Evolutionary conservation across 2,329 filamentous ascomycete genomes (phyloP).

Genomic region (Aspergillus piperis): DNA sequence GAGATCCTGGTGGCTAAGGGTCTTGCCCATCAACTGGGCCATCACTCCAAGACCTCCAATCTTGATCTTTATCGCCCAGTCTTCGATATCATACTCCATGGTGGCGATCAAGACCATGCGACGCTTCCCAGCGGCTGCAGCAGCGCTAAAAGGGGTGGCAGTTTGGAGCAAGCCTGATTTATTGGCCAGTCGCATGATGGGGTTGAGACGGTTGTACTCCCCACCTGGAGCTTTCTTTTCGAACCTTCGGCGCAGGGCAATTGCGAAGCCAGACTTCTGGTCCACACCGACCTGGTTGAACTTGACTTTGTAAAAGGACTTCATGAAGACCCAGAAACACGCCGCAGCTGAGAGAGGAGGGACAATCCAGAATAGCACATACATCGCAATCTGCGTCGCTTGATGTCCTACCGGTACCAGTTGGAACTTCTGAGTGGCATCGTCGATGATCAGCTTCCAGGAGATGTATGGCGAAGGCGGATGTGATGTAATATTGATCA

Average conservation of each 20-base stretch:
- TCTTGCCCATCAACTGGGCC: slow-evolving; percentile 68
- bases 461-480: slow-evolving; percentile 57
- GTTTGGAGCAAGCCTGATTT: slow-evolving; percentile 37
- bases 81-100: slow-evolving; percentile 71
- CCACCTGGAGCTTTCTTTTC: not conserved
- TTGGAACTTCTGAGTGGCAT: slow-evolving; percentile 54
- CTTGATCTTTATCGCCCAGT: slow-evolving; percentile 70
- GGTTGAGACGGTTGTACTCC: slow-evolving; percentile 18
- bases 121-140: slow-evolving; percentile 25
- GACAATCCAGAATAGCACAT: slow-evolving; percentile 54
- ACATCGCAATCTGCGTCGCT: slow-evolving; percentile 56
- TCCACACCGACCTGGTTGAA: slow-evolving; percentile 59
- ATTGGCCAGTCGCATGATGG: slow-evolving; percentile 34
- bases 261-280: slow-evolving; percentile 38
- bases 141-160: slow-evolving; percentile 30
- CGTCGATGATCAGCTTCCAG: slow-evolving; percentile 57
- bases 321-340: slow-evolving; percentile 59
- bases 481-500: slow-evolving; percentile 59
- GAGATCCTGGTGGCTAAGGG: slow-evolving; percentile 63
- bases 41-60: slow-evolving; percentile 70
- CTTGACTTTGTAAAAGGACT: slow-evolving; percentile 63
- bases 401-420: slow-evolving; percentile 56
- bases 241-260: slow-evolving; percentile 8
- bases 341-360: slow-evolving; percentile 53
- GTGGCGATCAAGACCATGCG: slow-evolving; percentile 67